phyloP scores from a whole-genome alignment of 495 filamentous ascomycete genomes.

The Melanomma pulvis-pyrius region DNA sequence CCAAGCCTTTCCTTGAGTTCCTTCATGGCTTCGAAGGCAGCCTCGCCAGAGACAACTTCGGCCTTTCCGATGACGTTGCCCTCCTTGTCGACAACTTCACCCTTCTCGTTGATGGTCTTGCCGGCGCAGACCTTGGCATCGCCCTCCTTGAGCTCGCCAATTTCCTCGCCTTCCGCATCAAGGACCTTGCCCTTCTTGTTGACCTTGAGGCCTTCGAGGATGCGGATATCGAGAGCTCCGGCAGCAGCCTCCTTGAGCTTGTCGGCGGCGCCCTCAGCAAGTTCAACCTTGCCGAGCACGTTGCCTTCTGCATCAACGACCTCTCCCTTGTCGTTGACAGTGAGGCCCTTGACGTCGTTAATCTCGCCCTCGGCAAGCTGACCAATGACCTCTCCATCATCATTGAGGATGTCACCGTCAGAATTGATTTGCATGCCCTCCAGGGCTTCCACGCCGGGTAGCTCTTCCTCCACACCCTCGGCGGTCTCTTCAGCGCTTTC shows the following conservation, averaged over 20 bases:
- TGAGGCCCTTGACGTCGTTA: conserved; percentile 52
- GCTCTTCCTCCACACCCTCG: conserved; percentile 47
- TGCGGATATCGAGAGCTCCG: conserved; percentile 49
- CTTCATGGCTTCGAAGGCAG: conserved; percentile 55
- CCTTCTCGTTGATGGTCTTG: conserved; percentile 56
- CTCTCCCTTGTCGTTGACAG: conserved; percentile 62
- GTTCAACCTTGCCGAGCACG: conserved; percentile 58
- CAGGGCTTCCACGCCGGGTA: conserved; percentile 60
- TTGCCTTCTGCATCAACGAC: conserved; percentile 63
- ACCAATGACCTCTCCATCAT: conserved; percentile 47
- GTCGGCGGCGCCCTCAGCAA: conserved; percentile 47
- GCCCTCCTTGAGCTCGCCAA: conserved; percentile 56
- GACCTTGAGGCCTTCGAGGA: conserved; percentile 56
- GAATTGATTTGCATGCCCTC: conserved; percentile 65
- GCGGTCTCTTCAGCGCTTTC: conserved; percentile 38
- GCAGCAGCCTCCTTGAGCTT: conserved; percentile 45
- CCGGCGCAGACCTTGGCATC: conserved; percentile 51
- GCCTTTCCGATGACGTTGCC: conserved; percentile 56
- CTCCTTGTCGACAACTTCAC: conserved; percentile 55
- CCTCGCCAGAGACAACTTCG: conserved; percentile 55
- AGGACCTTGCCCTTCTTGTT: conserved; percentile 61
- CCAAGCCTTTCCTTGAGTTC: conserved; percentile 53
- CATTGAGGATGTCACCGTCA: conserved; percentile 54
- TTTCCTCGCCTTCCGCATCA: conserved; percentile 56
- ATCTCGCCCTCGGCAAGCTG: conserved; percentile 47